These are phyloP conservation scores for Chaetoceros muelleri DNA, from an alignment of 108 stramenopile genomes.

Conservation along the genomic window DNA sequence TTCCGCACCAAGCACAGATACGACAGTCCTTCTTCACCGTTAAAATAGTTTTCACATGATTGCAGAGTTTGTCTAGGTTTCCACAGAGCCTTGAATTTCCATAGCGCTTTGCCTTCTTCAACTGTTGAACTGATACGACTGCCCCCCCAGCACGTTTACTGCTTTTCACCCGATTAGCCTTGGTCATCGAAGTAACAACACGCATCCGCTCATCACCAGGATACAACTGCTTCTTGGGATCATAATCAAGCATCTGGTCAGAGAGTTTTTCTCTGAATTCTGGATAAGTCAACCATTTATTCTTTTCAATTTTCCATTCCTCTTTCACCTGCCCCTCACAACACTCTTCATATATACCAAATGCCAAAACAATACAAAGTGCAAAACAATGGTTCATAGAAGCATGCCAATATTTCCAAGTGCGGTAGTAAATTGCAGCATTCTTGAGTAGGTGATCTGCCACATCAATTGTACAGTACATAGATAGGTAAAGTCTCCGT, in stretches of 20 bases:
- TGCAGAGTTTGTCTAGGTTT: neutral
- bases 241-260: constrained; percentile 1
- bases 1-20: neutral
- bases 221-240: neutral
- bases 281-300: neutral
- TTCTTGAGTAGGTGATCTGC: constrained; percentile 6
- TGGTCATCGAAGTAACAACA: neutral
- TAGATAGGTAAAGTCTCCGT: constrained; percentile 1
- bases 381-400: constrained; percentile 2
- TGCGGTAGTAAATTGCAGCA: neutral
- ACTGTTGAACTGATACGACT: neutral
- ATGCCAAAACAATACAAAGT: constrained; percentile 4
- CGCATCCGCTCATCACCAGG: constrained; percentile 2
- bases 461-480: constrained; percentile 6
- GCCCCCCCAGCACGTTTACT: neutral
- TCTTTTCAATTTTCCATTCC: neutral
- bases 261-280: constrained; percentile 2
- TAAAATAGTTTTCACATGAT: neutral
- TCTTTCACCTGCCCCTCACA: constrained; percentile 4
- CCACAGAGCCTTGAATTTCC: neutral
- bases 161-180: neutral
- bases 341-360: constrained; percentile 5
- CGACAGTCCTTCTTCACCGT: neutral
- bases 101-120: neutral
- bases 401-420: constrained; percentile 15